Evolutionary conservation across 1,284 basidiomycete species (phyloP), one percentile per base, ranked within the genome.

Genomic region (Porodaedalea pini): DNA sequence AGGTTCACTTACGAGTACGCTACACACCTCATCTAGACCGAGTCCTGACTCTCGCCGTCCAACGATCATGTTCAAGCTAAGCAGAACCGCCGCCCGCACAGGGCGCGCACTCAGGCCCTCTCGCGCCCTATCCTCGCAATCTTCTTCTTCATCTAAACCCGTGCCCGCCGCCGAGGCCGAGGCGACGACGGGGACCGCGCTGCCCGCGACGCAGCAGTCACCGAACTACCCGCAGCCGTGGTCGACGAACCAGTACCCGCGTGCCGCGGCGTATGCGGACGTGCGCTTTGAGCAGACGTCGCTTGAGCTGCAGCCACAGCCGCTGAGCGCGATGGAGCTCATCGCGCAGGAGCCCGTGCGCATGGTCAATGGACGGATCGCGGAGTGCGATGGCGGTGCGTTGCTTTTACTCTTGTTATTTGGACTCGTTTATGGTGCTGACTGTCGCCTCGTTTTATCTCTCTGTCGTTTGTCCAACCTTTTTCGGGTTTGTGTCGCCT

Each of bases 301-400:
- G 43, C 83, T 94, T 78, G 83, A 85, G 47, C 77, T 93, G 57
- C 96, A 99, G 72, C 96, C 96, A 0, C 83, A 85, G 60, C 89
- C 94, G n/a, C 77, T 88, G 62, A 92, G 90, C 61, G 96, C 95
- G 2, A 94, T 98, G 86, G 88, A 90, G 63, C 79, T 98, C 69
- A 83, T 98, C 64, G 79, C 80, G 51, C 80, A 92, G 63, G 92
- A 97, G 71, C 94, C 95, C 6, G 83, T 97, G 56, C 79, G 88
- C 51, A 71, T 94, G 56, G 86, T 95, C 1, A 71, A 90, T 53
- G 88, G 85, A 32, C 79, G 96, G 63, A 90, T 86, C 69, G 94
- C 92, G 2, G 80, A 86, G 54, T 99, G 96, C 69, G 94, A 99
- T 71, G 96, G 96, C 64, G 94, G 94, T 96, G 66, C 67, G 90